Evolutionary conservation across 108 stramenopile genomes (phyloP), one percentile per base, ranked within the genome.

Genomic region (Cyclostephanos tholiformis): DNA sequence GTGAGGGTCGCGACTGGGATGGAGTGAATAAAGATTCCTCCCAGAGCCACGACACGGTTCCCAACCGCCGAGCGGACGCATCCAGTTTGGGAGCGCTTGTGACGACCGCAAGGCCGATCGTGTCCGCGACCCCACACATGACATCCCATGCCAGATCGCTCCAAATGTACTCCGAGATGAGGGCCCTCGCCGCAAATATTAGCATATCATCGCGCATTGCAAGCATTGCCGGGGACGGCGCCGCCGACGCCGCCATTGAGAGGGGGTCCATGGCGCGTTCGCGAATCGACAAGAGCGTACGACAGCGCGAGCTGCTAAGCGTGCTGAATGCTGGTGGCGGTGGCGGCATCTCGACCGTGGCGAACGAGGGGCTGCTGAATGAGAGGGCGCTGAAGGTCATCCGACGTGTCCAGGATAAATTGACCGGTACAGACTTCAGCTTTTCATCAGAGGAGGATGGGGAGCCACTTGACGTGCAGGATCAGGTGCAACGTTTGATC

Each of bases 401-500:
- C 70, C 86, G 86, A 59, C 87, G 99, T 10, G 96, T 99, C 23
- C 94, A 98, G 75, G 97, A 97, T 68, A 99, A 99, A 74, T 83
- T 99, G 60, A 90, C 88, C 4, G 99, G 99, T 4, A 93, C 91
- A 10, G 99, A 99, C 71, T 99, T 99, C 72, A 80, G 81, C n/a
- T 87, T 80, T 26, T 56, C 77, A 4, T 74, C 66, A 0, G 85
- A 82, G 25, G 63, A 62, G 27, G 57, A 22, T 14, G 29, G 30
- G 25, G n/a, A 65, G 13, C 49, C 74, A 4, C 74, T 75, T 43
- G 89, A 87, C 67, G 97, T 99, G 8, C 74, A 89, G 17, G 92
- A 97, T 25, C 99, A 99, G 80, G 98, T 99, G 8, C 96, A 99
- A 62, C 87, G 94, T 6, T 85, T 99, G 71, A 97, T 99, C 52